phyloP scores from a whole-genome alignment of 805 yeast species.

The Metschnikowia koreensis region DNA sequence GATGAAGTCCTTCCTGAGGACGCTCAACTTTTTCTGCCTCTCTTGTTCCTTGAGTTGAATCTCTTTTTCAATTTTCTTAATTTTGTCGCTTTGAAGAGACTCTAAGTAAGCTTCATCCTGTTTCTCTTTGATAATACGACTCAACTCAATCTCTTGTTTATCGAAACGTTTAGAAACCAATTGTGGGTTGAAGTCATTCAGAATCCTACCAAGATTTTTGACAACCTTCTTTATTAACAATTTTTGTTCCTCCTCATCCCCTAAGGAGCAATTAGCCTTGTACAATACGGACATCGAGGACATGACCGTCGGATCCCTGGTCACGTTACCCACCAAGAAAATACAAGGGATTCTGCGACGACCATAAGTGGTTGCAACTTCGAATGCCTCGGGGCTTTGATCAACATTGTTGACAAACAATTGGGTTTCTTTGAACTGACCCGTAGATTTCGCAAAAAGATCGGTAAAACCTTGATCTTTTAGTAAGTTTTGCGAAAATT shows the following conservation, averaged over 20 bases:
- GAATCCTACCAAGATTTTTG: conserved; percentile 23
- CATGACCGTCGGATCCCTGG: conserved; percentile 35
- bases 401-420: conserved; percentile 33
- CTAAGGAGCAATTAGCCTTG: conserved; percentile 29
- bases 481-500: conserved; percentile 19
- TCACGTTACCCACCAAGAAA: conserved; percentile 34
- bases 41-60: conserved; percentile 13
- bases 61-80: conserved; percentile 49
- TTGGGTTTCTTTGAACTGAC: conserved; percentile 28
- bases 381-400: conserved; percentile 36
- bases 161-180: conserved; percentile 36
- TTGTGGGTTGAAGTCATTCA: conserved; percentile 38
- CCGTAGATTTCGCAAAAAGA: conserved; percentile 20
- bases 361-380: conserved; percentile 33
- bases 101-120: conserved; percentile 44
- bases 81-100: conserved; percentile 49
- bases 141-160: conserved; percentile 39
- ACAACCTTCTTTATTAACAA: conserved; percentile 20
- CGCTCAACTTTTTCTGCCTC: conserved; percentile 6
- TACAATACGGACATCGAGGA: conserved; percentile 39
- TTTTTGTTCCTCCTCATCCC: conserved; percentile 18
- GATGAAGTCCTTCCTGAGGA: conserved; percentile 21
- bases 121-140: conserved; percentile 38
- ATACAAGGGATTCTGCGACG: conserved; percentile 37
- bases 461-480: conserved; percentile 18